These are phyloP conservation scores for Parafenestella ontariensis DNA, from an alignment of 2,329 filamentous ascomycete species.

Conservation along the genomic window DNA sequence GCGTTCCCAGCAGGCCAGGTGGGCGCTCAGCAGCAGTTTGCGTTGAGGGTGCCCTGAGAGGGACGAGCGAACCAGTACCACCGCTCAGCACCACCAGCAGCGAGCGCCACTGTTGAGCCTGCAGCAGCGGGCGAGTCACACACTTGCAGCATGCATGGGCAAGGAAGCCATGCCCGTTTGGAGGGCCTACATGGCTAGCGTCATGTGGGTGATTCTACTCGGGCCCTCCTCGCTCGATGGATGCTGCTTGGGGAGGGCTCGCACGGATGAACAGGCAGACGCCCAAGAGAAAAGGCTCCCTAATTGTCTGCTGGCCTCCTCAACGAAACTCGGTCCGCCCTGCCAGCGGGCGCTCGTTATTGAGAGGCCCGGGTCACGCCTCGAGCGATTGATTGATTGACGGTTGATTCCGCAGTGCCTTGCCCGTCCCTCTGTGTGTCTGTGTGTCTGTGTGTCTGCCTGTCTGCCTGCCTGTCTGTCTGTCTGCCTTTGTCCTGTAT, in stretches of 20 bases:
- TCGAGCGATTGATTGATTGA: neutral
- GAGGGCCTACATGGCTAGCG: slow-evolving; percentile 12
- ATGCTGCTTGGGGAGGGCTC: neutral
- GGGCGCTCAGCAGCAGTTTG: neutral
- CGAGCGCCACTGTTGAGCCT: slow-evolving; percentile 10
- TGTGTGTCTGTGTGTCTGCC: no score
- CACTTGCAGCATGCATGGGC: slow-evolving; percentile 4
- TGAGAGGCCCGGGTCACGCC: neutral
- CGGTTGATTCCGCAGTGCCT: no score
- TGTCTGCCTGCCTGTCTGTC: no score
- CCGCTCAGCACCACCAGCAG: neutral
- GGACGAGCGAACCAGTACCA: neutral
- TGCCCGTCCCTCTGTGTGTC: no score
- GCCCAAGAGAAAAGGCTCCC: slow-evolving; percentile 5
- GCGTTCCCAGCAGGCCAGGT: slow-evolving; percentile 1
- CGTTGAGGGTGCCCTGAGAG: neutral
- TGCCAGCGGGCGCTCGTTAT: neutral
- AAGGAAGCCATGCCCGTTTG: slow-evolving; percentile 12
- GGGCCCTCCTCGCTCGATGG: slow-evolving; percentile 1
- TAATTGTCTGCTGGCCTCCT: slow-evolving; percentile 3
- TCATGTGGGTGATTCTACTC: slow-evolving; percentile 12
- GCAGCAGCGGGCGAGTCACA: slow-evolving; percentile 5
- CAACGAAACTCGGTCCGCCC: slow-evolving; percentile 14
- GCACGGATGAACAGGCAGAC: slow-evolving; percentile 5
- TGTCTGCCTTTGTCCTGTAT: neutral